phyloP scores from a whole-genome alignment of 108 stramenopile species.

The Cyclotella choctawhatcheeana region DNA sequence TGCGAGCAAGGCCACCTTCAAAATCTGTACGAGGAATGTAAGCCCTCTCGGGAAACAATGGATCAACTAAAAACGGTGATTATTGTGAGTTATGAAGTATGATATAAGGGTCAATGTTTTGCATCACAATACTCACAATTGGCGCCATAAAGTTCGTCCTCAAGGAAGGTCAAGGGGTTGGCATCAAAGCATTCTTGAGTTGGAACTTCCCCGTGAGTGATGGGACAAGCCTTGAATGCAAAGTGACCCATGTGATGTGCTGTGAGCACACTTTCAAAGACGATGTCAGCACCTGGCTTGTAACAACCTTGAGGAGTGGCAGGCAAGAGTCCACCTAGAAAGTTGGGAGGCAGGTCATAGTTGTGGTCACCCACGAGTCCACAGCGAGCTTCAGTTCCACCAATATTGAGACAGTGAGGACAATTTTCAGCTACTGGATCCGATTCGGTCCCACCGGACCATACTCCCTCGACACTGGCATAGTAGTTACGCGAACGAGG shows the following conservation, averaged over 20 bases:
- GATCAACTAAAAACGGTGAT: no score
- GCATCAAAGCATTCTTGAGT: conserved; percentile 66
- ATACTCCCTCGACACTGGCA: conserved; percentile 30
- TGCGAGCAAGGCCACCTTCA: neutral
- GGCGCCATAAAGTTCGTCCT: conserved; percentile 57
- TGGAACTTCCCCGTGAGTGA: conserved; percentile 39
- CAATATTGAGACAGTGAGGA: conserved; percentile 44
- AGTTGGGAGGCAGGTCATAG: conserved; percentile 57
- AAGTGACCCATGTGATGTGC: conserved; percentile 68
- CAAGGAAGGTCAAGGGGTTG: conserved; percentile 54
- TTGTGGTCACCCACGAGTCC: conserved; percentile 39
- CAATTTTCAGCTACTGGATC: conserved; percentile 29
- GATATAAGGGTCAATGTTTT: no score
- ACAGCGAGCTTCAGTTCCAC: conserved; percentile 38
- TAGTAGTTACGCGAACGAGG: conserved; percentile 50
- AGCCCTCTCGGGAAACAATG: no score
- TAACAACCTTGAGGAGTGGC: conserved; percentile 50
- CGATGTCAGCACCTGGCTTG: conserved; percentile 44
- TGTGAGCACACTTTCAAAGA: conserved; percentile 43
- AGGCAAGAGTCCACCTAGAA: conserved; percentile 43
- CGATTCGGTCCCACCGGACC: conserved; percentile 20
- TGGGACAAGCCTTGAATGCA: conserved; percentile 56
- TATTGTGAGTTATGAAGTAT: no score
- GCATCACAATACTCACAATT: no score
- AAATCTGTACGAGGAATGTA: conserved; percentile 49